Evolutionary conservation across 768 basidiomycete species (phyloP), one percentile per base, ranked within the genome.

Genomic region (Russula olivacea): DNA sequence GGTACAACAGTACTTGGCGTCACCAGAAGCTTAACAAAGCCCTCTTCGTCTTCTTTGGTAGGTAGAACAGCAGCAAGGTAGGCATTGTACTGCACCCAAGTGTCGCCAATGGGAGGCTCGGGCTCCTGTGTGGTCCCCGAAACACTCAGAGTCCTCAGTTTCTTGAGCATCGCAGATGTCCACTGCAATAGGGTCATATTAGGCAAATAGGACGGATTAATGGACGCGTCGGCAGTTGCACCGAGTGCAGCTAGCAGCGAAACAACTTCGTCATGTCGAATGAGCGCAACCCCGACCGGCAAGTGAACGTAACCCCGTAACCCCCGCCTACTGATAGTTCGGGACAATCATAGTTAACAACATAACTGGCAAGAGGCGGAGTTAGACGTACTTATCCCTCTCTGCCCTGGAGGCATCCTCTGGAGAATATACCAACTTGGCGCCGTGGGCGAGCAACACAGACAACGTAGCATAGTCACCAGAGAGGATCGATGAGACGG

Each of bases 381-480:
- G 19, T 1, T 19, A 2, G 21, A 56, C 55, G 23, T 61, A 72
- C 47, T 58, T 67, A 69, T 54, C 69, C 19, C 68, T 67, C 11
- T 64, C 40, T 5, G 71, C 69, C 30, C 64, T 63, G 32, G 71
- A 69, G 34, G 66, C 68, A 14, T 72, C 72, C 25, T 74, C 73
- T 32, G 67, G 65, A 7, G 63, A 65, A 57, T 69, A 67, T 1
- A 32, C 47, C 19, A 70, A 38, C 54, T 70, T 72, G 11, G 73
- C 72, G 0, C 71, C 74, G 40, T 75, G 61, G 0, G 74, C 71
- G 4, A 75, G 64, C 10, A 76, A 64, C 4, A 73, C 45, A 1
- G 72, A 73, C 1, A 72, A 51, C 19, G 69, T 71, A 12, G 71
- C 69, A 41, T 71, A 70, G 40, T 72, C 57, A 11, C 70, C 65